These are phyloP conservation scores for Mucor indicus DNA, from an alignment of 371 early-diverging fungal genomes.

Conservation along the genomic window DNA sequence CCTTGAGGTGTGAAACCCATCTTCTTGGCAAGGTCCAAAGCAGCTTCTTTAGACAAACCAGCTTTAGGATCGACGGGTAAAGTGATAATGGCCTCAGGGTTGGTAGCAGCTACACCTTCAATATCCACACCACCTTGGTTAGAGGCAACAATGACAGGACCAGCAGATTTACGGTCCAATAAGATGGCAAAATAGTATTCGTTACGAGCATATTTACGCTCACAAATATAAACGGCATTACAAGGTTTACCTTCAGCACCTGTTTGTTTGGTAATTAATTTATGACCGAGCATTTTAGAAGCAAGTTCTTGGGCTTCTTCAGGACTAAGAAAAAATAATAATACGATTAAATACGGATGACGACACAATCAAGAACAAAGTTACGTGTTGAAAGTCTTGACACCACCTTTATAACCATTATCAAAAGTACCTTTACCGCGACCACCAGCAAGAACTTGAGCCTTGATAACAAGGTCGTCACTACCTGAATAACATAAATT, in stretches of 20 bases:
- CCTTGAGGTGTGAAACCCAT: conserved; percentile 87
- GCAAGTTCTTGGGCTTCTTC: conserved; percentile 87
- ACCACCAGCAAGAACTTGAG: conserved; percentile 98
- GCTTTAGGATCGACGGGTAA: conserved; percentile 75
- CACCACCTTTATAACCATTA: conserved; percentile 95
- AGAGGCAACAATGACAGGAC: conserved; percentile 94
- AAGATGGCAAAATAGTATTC: conserved; percentile 99
- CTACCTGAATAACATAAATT: conserved; percentile 1
- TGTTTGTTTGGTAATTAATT: conserved; percentile 97
- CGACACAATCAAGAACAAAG: no score
- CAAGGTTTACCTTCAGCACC: conserved; percentile 94
- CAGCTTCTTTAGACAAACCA: conserved; percentile 64
- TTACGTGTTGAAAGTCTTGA: conserved; percentile 89
- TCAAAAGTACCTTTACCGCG: conserved; percentile 98
- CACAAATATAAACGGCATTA: conserved; percentile 91
- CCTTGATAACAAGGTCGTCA: conserved; percentile 95
- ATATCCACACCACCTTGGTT: conserved; percentile 98
- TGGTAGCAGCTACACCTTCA: conserved; percentile 91
- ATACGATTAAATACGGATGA: no score
- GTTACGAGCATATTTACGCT: conserved; percentile 92
- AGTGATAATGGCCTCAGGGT: conserved; percentile 91
- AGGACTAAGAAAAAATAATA: conserved; percentile 56
- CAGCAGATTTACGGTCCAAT: conserved; percentile 93
- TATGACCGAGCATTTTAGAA: conserved; percentile 95
- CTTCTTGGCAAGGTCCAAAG: conserved; percentile 68